A percentile compares a stretch with the other conserved stretches of the same genome.
Conservation (phyloP, 495 filamentous ascomycete species). For the Aspergillus biplanus region DNA sequence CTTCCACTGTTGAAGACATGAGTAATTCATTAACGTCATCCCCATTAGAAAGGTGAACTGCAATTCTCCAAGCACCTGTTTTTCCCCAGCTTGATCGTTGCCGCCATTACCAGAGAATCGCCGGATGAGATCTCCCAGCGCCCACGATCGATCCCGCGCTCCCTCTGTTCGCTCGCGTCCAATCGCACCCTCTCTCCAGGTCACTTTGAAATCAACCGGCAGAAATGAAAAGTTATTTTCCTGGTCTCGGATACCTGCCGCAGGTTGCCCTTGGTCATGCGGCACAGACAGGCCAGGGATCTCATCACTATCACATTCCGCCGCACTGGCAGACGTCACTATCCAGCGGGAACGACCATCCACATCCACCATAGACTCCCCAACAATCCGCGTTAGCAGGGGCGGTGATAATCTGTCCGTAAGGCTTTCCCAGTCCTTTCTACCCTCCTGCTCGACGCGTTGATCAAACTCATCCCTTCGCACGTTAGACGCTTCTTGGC, state of each 20-base stretch:
- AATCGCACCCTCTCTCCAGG: conserved; percentile 69
- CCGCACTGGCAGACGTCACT: conserved; percentile 52
- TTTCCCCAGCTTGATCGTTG: conserved; percentile 33
- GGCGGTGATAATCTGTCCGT: conserved; percentile 44
- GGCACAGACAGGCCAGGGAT: conserved; percentile 37
- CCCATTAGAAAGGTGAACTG: conserved; percentile 85
- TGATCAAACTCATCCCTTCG: conserved; percentile 29
- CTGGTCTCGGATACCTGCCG: conserved; percentile 22
- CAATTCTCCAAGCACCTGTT: conserved; percentile 77
- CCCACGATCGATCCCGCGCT: conserved; percentile 73
- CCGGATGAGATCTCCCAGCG: conserved; percentile 57
- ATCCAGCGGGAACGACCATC: conserved; percentile 47
- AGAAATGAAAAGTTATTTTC: conserved; percentile 52
- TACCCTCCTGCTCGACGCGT: conserved; percentile 36
- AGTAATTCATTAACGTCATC: conserved; percentile 79
- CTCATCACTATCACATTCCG: conserved; percentile 48
- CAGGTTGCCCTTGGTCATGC: neutral
- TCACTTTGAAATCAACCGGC: conserved; percentile 57
- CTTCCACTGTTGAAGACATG: conserved; percentile 90
- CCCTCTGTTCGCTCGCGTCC: conserved; percentile 74
- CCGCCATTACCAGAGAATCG: conserved; percentile 29
- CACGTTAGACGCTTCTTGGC: neutral
- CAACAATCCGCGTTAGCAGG: conserved; percentile 46
- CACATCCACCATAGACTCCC: conserved; percentile 39
- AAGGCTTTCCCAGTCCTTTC: conserved; percentile 45